Evolutionary conservation across 2,329 filamentous ascomycete genomes (phyloP), one percentile per base, ranked within the genome.

Genomic region (Eurotiales sp.): DNA sequence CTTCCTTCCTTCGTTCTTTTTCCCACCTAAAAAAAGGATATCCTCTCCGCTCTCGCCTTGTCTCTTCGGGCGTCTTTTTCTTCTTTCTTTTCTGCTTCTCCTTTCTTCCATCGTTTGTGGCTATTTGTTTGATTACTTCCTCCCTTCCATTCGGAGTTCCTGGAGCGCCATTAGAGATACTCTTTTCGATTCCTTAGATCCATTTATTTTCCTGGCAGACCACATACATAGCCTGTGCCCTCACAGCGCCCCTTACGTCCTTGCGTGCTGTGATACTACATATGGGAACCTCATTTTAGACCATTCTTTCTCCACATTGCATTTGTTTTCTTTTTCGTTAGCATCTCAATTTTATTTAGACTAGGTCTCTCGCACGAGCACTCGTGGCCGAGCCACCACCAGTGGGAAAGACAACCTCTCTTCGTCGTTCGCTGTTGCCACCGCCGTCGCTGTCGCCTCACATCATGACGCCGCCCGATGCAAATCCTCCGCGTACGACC

Each of bases 401-500:
- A 8, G 3, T 15, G 21, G n/a, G n/a, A n/a, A 46, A 52, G 34
- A 30, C 37, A 11, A 21, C 37, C 22, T 19, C 25, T 15, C 25
- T 29, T 21, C 22, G 8, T 29, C 25, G n/a, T n/a, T n/a, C n/a
- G n/a, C n/a, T n/a, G n/a, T n/a, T n/a, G 37, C 15, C 36, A 22
- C 27, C 36, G 46, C 34, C 32, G 30, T 23, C 51, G 27, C 37
- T 17, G 8, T 17, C 22, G 37, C 39, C 27, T 12, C 30, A 34
- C 42, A 41, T 21, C 23, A 54, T 54, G 52, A 48, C 44, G 14
- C 40, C 32, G 22, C 39, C 37, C 40, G 68, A 72, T 43, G 55
- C 57, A 6, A 58, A 46, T 42, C 52, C 59, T 23, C 53, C 45
- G 29, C 56, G 61, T 51, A 57, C 66, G 23, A 56, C 65, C 32